Percentiles rank a stretch among this genome's conserved stretches.
phyloP scores from a whole-genome alignment of 2,329 filamentous ascomycete species.

The Dendrostoma leiphaemia region DNA sequence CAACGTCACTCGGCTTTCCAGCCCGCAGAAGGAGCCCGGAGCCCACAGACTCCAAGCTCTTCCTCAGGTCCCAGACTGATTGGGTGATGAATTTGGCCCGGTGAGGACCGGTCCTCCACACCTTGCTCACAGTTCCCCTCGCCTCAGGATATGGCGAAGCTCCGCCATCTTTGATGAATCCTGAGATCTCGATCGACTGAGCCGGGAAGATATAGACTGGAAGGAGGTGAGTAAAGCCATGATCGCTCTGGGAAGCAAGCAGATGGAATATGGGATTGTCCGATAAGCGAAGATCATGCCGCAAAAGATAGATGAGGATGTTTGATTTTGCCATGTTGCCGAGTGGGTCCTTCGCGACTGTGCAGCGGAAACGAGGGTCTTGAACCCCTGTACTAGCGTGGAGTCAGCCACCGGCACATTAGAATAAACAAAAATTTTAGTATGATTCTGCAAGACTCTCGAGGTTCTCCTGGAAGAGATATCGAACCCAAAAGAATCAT shows the following conservation, averaged over 20 bases:
- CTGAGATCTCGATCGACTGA: conserved; percentile 71
- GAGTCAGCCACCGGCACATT: too few species aligned
- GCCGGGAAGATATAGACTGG: conserved; percentile 69
- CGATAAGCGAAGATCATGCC: conserved; percentile 68
- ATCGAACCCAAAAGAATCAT: too few species aligned
- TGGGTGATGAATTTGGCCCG: conserved; percentile 71
- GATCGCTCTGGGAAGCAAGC: conserved; percentile 44
- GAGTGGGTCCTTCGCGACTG: too few species aligned
- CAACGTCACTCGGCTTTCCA: conserved; percentile 58
- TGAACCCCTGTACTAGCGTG: too few species aligned
- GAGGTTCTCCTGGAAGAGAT: too few species aligned
- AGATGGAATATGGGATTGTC: conserved; percentile 73
- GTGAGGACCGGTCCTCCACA: conserved; percentile 73
- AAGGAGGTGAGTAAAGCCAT: conserved; percentile 65
- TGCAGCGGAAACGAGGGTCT: not conserved
- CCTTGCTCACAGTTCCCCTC: conserved; percentile 60
- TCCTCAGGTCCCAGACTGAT: conserved; percentile 70
- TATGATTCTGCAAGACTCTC: too few species aligned
- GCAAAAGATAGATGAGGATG: conserved; percentile 68
- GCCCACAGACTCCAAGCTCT: conserved; percentile 53
- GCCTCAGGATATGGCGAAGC: conserved; percentile 68
- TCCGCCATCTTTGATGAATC: conserved; percentile 58
- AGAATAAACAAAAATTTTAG: too few species aligned
- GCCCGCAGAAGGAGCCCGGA: conserved; percentile 64
- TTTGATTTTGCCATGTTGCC: conserved; percentile 34